A percentile compares a stretch with the other conserved stretches of the same genome.
phyloP scores from a whole-genome alignment of 2,329 filamentous ascomycete genomes.

The Cercospora zeina region DNA sequence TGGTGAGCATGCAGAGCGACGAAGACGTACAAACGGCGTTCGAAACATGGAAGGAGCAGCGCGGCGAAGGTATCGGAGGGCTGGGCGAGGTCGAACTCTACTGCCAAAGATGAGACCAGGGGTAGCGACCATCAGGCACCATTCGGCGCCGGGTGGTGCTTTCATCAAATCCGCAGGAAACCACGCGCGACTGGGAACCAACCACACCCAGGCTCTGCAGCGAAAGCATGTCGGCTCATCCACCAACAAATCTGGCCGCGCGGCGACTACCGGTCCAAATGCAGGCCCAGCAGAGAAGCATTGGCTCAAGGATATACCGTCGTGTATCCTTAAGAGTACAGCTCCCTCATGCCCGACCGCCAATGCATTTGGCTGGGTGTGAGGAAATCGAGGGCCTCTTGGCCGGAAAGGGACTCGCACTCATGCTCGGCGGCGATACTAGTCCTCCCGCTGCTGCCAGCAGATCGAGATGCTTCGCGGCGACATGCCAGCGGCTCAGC shows the following conservation, averaged over 20 bases:
- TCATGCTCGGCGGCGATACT: neutral
- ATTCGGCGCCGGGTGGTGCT: neutral
- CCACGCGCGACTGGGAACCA: neutral
- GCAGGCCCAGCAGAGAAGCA: neutral
- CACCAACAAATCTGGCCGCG: neutral
- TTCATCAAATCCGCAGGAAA: neutral
- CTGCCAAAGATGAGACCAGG: constrained; percentile 58
- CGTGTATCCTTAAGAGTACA: neutral
- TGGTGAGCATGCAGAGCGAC: constrained; percentile 89
- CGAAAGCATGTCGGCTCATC: neutral
- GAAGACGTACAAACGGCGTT: constrained; percentile 97
- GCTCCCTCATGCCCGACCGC: neutral
- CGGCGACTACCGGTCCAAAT: neutral
- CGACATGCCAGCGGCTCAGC: neutral
- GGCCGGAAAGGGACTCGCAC: neutral
- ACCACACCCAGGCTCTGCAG: neutral
- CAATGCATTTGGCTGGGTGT: neutral
- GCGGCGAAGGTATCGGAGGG: constrained; percentile 61
- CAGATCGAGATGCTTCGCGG: neutral
- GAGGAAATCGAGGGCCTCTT: neutral
- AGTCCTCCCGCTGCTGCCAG: neutral
- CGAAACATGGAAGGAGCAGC: constrained; percentile 84
- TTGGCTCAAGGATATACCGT: neutral
- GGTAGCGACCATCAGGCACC: neutral
- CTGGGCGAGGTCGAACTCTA: constrained; percentile 90